Evolutionary conservation across 805 yeast genomes (phyloP).

Genomic region (Candida sanyiensis): DNA sequence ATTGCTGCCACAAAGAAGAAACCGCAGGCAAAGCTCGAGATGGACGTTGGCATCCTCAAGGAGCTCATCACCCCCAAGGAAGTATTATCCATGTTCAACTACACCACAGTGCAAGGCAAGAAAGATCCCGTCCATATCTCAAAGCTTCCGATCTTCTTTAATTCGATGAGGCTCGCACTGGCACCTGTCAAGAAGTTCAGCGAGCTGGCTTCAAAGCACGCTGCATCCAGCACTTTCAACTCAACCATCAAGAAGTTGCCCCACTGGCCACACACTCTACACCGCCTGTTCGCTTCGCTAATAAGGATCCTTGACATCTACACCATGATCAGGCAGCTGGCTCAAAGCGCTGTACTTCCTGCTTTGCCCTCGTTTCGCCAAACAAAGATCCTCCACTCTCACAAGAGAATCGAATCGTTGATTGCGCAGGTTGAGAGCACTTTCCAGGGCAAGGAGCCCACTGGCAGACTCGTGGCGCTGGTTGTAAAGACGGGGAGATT

Average conservation of each 20-base stretch:
- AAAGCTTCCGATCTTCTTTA: slow-evolving; percentile 24
- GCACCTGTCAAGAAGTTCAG: slow-evolving; percentile 19
- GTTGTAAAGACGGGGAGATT: slow-evolving; percentile 1
- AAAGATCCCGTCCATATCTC: slow-evolving; percentile 24
- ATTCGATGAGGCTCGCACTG: slow-evolving; percentile 23
- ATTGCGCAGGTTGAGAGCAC: background rate
- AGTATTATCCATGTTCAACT: slow-evolving; percentile 30
- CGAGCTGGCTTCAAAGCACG: slow-evolving; percentile 24
- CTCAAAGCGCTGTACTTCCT: slow-evolving; percentile 38
- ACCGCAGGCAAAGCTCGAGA: slow-evolving; percentile 14
- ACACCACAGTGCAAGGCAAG: slow-evolving; percentile 26
- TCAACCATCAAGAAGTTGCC: slow-evolving; percentile 29
- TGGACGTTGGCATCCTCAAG: slow-evolving; percentile 26
- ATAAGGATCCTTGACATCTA: slow-evolving; percentile 39
- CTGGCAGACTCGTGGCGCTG: slow-evolving; percentile 4
- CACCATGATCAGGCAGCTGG: slow-evolving; percentile 32
- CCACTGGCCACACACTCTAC: slow-evolving; percentile 37
- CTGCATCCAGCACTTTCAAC: slow-evolving; percentile 18
- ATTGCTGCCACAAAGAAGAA: slow-evolving; percentile 26
- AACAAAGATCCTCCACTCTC: slow-evolving; percentile 30
- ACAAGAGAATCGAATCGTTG: slow-evolving; percentile 22
- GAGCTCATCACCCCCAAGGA: slow-evolving; percentile 32
- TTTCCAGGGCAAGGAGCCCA: slow-evolving; percentile 1
- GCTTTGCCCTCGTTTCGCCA: slow-evolving; percentile 35
- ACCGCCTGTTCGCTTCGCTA: slow-evolving; percentile 37